Conservation (phyloP, 1,284 basidiomycete genomes). For the Xanthoconium separans region DNA sequence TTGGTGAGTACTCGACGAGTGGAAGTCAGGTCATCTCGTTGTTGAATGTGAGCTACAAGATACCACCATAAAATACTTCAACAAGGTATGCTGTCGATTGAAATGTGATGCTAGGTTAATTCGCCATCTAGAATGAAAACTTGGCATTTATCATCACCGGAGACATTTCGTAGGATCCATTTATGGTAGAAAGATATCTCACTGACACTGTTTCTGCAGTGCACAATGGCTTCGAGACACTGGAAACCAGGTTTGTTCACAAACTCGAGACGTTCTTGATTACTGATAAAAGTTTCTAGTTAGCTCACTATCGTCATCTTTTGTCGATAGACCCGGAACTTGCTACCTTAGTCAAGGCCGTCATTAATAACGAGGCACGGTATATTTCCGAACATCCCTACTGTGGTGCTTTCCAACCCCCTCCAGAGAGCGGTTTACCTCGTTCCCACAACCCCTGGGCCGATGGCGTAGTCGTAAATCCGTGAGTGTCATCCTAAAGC, state of each 20-base stretch:
- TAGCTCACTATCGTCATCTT: conserved; percentile 64
- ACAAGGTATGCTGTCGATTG: conserved; percentile 38
- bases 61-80: conserved; percentile 74
- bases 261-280: neutral
- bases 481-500: conserved; percentile 43
- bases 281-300: conserved; percentile 38
- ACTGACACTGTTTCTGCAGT: conserved; percentile 32
- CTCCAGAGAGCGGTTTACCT: conserved; percentile 63
- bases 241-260: conserved; percentile 60
- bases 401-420: conserved; percentile 76
- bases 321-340: conserved; percentile 56
- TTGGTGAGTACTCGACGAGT: conserved; percentile 44
- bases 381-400: conserved; percentile 74
- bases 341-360: conserved; percentile 64
- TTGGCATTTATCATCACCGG: conserved; percentile 77
- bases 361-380: conserved; percentile 75
- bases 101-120: conserved; percentile 1
- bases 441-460: conserved; percentile 67
- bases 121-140: conserved; percentile 48
- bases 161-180: conserved; percentile 66
- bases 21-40: neutral
- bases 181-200: neutral
- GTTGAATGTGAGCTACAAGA: conserved; percentile 39
- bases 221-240: conserved; percentile 76
- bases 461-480: conserved; percentile 64